Conservation (phyloP, 371 early-diverging fungal species). For the Mucor velutinosus region DNA sequence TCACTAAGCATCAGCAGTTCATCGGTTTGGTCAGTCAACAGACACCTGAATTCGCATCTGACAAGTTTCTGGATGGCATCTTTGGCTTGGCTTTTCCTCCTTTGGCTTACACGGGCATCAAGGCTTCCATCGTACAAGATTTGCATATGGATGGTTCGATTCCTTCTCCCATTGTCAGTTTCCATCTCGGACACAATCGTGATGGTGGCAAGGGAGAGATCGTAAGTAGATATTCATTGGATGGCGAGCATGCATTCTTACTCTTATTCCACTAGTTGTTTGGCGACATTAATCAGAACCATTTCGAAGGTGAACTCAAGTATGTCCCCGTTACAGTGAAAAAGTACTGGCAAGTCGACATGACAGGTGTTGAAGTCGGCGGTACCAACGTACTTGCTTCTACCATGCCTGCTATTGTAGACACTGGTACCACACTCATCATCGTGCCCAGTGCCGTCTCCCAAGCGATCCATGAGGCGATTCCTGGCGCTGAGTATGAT, state of each 20-base stretch:
- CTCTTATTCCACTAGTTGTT: slow-evolving; percentile 25
- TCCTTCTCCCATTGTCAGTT: slow-evolving; percentile 32
- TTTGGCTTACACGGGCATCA: slow-evolving; percentile 36
- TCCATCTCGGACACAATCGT: slow-evolving; percentile 33
- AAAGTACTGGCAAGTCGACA: slow-evolving; percentile 56
- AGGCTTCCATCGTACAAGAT: slow-evolving; percentile 28
- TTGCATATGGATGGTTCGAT: slow-evolving; percentile 28
- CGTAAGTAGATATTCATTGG: slow-evolving; percentile 14
- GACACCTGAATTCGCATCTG: slow-evolving; percentile 17
- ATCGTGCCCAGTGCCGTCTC: slow-evolving; percentile 40
- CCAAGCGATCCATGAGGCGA: slow-evolving; percentile 40
- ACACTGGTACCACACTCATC: slow-evolving; percentile 51
- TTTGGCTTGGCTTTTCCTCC: slow-evolving; percentile 58
- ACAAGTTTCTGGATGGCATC: slow-evolving; percentile 54
- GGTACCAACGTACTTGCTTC: slow-evolving; percentile 20
- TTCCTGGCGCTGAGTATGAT: slow-evolving; percentile 49
- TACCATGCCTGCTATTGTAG: slow-evolving; percentile 43
- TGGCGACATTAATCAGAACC: slow-evolving; percentile 37
- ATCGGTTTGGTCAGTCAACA: slow-evolving; percentile 30
- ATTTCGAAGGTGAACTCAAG: slow-evolving; percentile 47
- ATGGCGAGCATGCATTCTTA: not conserved
- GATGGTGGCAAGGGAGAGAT: slow-evolving; percentile 45
- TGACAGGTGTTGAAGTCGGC: slow-evolving; percentile 41
- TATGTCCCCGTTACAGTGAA: slow-evolving; percentile 41
- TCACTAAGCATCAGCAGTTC: slow-evolving; percentile 18